Evolutionary conservation across 768 basidiomycete species (phyloP), one percentile per base, ranked within the genome.

Genomic region (Lactarius sp.): DNA sequence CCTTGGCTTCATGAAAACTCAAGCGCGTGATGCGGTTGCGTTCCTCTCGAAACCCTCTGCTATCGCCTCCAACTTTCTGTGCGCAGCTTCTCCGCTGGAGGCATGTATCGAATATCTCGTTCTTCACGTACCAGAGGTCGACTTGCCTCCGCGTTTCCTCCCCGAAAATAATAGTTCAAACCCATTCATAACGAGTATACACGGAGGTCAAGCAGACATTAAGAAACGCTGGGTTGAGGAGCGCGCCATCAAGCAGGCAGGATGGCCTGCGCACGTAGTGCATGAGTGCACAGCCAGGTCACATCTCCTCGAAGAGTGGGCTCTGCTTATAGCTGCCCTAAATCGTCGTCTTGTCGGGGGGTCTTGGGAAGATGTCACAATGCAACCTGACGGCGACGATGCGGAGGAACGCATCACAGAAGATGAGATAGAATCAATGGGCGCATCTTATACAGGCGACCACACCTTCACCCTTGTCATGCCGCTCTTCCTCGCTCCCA

Each of bases 61-160:
- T 4, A 75, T 88, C n/a, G 77, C 84, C 6, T 78, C 83, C 18
- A 84, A 82, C 44, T 78, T 96, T 14, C 77, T 94, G 39, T 74
- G 72, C 7, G 77, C 82, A 6, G 73, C 85, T 2, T 78, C 84
- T 6, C 83, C 87, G 5, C 74, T 93, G 14, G 86, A 93, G 71
- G 90, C 92, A 0, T 85, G 85, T 56, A 86, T 94, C 51, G 90
- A 94, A 68, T 92, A 92, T 75, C 79, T 97, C 3, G 80, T 96
- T 51, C 79, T 96, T 22, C 84, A 91, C 69, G 71, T 90, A 6
- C 89, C 94, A 0, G 94, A 98, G 76, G 87, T 90, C 61, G 94
- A 96, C 69, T 80, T 97, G 5, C 95, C 95, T 0, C 71, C 78
- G 55, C 81, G 82, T 33, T 92, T 92, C 72, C 73, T 90, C 16